Base-by-base conservation (phyloP, 768 basidiomycete species). In the Cystofilobasidium bisporidii region DNA sequence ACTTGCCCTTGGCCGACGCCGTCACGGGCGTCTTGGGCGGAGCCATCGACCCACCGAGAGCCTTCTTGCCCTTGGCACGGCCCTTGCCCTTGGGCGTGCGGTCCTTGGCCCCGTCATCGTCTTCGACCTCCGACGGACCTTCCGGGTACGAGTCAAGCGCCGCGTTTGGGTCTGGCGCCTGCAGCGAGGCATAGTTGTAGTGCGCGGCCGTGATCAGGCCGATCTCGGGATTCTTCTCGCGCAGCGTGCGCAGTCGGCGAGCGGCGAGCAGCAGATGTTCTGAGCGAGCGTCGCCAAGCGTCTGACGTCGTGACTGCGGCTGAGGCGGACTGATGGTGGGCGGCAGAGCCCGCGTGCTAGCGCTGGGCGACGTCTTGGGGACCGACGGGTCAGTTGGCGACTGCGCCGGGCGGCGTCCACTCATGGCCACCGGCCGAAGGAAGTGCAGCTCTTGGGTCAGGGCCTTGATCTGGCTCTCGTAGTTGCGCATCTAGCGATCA, bases 181-280 rank as follows among this genome's bases (percentile, higher is more conserved):
- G 43, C 9, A 66, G 28, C 0, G 56, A 36, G 18, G 58, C 60
- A 20, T 47, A 47, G 20, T 32, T 36, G 65, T 66, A 66, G 59
- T 66, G 56, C 1, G 12, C 36, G 17, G 65, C 58, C 43, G 28
- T 28, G 58, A 66, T 58, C 43, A 68, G 62, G 20, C 67, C 67
- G 30, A 68, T 58, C 22, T 63, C 53, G 14, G 67, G 67, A 36
- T 68, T 48, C 30, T 36, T 43, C 0, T 55, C 41, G n/a, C 67
- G 67, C 38, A 68, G 67, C 20, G 61, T 63, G 3, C 67, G 61
- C 45, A 68, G 61, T n/a, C 67, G 61, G 40, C 53, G 61, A 3
- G 67, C 67, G 18, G 67, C 67, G 43, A 68, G 57, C n/a, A 68
- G 57, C 22, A 68, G 67, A 33, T 68, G 67, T 17, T 68, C 67